phyloP scores from a whole-genome alignment of 768 basidiomycete species.

The Hericium erinaceus region DNA sequence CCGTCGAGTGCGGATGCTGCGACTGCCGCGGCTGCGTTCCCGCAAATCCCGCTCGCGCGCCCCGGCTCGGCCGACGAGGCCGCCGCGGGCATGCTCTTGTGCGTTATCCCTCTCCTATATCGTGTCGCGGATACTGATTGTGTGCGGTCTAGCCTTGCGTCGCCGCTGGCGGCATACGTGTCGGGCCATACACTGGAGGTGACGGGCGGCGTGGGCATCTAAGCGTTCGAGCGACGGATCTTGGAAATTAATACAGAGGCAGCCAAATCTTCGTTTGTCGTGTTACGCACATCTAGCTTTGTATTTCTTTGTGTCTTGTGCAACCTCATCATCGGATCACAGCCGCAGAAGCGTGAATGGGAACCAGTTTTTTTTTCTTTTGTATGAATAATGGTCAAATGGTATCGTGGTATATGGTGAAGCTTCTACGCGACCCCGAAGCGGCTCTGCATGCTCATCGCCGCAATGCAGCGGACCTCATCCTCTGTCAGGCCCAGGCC shows the following conservation, averaged over 20 bases:
- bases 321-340: no score
- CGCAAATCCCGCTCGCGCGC: constrained; percentile 55
- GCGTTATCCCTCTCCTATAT: constrained; percentile 27
- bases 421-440: no score
- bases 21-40: constrained; percentile 30
- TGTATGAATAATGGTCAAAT: no score
- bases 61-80: constrained; percentile 69
- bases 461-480: constrained; percentile 47
- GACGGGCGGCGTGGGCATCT: constrained; percentile 48
- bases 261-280: no score
- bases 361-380: no score
- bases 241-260: background rate
- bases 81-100: constrained; percentile 70
- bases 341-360: no score
- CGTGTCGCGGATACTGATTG: constrained; percentile 5
- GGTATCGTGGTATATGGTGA: no score
- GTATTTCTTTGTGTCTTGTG: no score
- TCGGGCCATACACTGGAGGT: constrained; percentile 79
- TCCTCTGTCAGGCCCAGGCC: constrained; percentile 59
- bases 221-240: background rate
- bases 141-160: constrained; percentile 46
- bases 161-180: constrained; percentile 72
- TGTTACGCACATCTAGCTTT: no score
- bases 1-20: constrained; percentile 17
- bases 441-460: constrained; percentile 44